phyloP scores from a whole-genome alignment of 139 green algal species.

The Ettlia oleoabundans region DNA sequence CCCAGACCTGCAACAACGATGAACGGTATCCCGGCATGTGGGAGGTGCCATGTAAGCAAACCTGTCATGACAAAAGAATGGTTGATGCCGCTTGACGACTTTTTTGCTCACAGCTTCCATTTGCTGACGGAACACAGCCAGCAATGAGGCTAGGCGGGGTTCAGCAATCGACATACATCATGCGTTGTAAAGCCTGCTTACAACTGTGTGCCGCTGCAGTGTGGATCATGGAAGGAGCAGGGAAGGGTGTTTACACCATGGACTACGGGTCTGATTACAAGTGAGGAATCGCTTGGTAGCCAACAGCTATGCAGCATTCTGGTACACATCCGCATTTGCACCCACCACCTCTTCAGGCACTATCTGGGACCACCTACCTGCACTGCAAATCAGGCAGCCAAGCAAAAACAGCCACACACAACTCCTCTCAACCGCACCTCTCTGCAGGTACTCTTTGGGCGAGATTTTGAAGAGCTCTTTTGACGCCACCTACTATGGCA shows the following conservation, averaged over 20 bases:
- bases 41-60: constrained; percentile 24
- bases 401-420: no score
- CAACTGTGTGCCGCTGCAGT: no score
- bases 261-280: background rate
- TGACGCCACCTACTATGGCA: constrained; percentile 17
- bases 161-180: no score
- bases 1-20: background rate
- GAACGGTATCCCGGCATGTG: constrained; percentile 32
- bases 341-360: no score
- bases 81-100: background rate
- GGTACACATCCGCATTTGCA: no score
- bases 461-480: constrained; percentile 10
- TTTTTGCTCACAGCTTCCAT: background rate
- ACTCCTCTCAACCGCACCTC: no score
- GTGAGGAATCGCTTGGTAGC: no score
- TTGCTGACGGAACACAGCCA: background rate
- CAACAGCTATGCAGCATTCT: no score
- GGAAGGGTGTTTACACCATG: constrained; percentile 14
- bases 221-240: background rate
- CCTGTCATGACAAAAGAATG: background rate
- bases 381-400: no score
- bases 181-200: no score
- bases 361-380: no score
- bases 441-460: background rate
- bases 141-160: no score